A percentile compares a stretch with the other conserved stretches of the same genome.
Evolutionary conservation across 306 rosid genomes (phyloP).

Genomic region (Hippophae rhamnoides): DNA sequence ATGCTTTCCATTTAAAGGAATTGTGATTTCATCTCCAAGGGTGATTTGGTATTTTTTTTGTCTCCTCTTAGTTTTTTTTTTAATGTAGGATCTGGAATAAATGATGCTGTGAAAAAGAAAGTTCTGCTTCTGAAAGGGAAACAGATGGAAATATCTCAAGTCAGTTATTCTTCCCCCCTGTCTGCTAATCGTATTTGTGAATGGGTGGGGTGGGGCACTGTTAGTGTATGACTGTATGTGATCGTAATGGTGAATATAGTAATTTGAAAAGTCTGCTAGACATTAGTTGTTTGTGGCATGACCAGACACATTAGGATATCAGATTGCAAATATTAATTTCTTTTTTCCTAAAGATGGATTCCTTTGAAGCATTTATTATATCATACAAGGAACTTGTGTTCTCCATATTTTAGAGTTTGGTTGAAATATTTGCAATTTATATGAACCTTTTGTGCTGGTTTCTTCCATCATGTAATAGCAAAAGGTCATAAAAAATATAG

Average conservation of each 20-base stretch:
- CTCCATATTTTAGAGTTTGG: too few relatives aligned
- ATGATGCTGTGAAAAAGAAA: constrained; percentile 47
- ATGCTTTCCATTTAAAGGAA: background rate
- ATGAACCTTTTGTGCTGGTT: constrained; percentile 26
- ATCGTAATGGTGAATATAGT: too few relatives aligned
- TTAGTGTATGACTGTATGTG: too few relatives aligned
- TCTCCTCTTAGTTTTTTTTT: background rate
- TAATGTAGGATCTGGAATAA: constrained; percentile 30
- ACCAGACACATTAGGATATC: too few relatives aligned
- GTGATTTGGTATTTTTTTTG: background rate
- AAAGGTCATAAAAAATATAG: constrained; percentile 19
- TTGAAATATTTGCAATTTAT: constrained; percentile 6
- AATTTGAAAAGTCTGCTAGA: too few relatives aligned
- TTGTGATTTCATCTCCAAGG: background rate
- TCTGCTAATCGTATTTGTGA: constrained; percentile 11
- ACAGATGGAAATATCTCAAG: constrained; percentile 41
- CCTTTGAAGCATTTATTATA: too few relatives aligned
- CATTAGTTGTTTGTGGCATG: too few relatives aligned
- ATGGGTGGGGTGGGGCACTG: background rate
- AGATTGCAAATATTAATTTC: too few relatives aligned
- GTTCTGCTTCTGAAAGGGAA: constrained; percentile 49
- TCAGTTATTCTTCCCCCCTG: constrained; percentile 21
- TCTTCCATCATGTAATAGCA: constrained; percentile 27
- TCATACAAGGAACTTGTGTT: too few relatives aligned
- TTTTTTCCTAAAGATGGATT: too few relatives aligned